A percentile compares a stretch with the other conserved stretches of the same genome.
These are phyloP conservation scores for Aspergillus sp. DNA, from an alignment of 2,329 filamentous ascomycete species.

Conservation along the genomic window DNA sequence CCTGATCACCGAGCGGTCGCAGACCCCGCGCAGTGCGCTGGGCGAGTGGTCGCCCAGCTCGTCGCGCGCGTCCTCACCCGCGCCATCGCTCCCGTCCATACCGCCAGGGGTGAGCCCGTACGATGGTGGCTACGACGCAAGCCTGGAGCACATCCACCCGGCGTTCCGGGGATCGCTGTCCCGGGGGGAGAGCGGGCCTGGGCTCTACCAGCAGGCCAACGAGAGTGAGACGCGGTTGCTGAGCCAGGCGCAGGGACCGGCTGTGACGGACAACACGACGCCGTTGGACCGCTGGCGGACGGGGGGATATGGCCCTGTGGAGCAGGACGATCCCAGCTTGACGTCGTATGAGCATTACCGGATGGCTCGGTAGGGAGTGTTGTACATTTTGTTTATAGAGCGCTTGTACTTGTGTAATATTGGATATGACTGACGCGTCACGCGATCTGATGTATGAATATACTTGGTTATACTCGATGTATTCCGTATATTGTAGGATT, in stretches of 20 bases:
- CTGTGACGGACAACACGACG: constrained; percentile 16
- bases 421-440: not conserved
- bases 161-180: constrained; percentile 35
- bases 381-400: constrained; percentile 3
- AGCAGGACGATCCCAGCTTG: constrained; percentile 32
- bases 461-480: not conserved
- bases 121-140: constrained; percentile 25
- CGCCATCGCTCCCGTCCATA: constrained; percentile 35
- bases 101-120: constrained; percentile 20
- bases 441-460: constrained; percentile 3
- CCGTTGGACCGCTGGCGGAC: constrained; percentile 36
- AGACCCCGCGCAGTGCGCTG: constrained; percentile 40
- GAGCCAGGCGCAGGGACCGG: constrained; percentile 34
- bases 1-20: constrained; percentile 45
- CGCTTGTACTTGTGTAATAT: not conserved
- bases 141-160: constrained; percentile 31
- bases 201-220: constrained; percentile 35
- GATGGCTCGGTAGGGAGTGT: constrained; percentile 14
- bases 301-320: constrained; percentile 37
- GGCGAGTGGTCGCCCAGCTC: constrained; percentile 40
- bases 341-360: constrained; percentile 39
- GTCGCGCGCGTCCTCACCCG: constrained; percentile 41
- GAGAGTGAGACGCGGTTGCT: constrained; percentile 42
- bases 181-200: constrained; percentile 23
- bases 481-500: not conserved